Conservation (phyloP, 2,329 filamentous ascomycete genomes). For the Chaetomiaceae sp. region DNA sequence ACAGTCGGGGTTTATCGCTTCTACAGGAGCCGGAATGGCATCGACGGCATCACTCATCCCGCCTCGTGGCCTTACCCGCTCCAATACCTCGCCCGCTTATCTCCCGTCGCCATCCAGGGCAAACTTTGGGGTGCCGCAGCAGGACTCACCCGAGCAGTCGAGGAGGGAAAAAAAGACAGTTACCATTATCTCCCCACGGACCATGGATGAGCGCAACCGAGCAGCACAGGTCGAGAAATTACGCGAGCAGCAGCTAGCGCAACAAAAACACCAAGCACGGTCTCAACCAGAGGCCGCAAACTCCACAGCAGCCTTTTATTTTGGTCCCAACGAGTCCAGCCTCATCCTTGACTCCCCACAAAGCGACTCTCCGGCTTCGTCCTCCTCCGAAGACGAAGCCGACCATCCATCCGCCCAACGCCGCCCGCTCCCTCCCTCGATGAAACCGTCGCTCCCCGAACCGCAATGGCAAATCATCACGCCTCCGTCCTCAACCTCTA, state of each 20-base stretch:
- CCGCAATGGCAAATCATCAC: constrained; percentile 48
- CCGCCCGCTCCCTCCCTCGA: constrained; percentile 28
- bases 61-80: constrained; percentile 38
- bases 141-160: constrained; percentile 16
- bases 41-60: constrained; percentile 19
- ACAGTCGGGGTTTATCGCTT: constrained; percentile 6
- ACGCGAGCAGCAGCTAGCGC: constrained; percentile 23
- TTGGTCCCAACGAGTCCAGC: constrained; percentile 25
- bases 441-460: constrained; percentile 38
- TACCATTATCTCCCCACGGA: constrained; percentile 27
- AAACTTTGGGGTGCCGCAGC: constrained; percentile 31
- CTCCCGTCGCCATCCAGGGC: constrained; percentile 41
- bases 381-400: constrained; percentile 25
- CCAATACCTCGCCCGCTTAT: constrained; percentile 52
- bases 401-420: constrained; percentile 15
- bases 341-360: constrained; percentile 28
- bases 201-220: constrained; percentile 27
- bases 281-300: neutral
- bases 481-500: constrained; percentile 32
- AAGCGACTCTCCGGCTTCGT: constrained; percentile 15
- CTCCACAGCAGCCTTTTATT: constrained; percentile 15
- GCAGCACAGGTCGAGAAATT: constrained; percentile 22
- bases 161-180: constrained; percentile 25
- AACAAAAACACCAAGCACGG: constrained; percentile 2
- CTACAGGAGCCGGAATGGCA: constrained; percentile 7